Percentiles rank a stretch among this genome's conserved stretches.
Conservation (phyloP, 2,329 filamentous ascomycete genomes). For the Setomelanomma holmii region DNA sequence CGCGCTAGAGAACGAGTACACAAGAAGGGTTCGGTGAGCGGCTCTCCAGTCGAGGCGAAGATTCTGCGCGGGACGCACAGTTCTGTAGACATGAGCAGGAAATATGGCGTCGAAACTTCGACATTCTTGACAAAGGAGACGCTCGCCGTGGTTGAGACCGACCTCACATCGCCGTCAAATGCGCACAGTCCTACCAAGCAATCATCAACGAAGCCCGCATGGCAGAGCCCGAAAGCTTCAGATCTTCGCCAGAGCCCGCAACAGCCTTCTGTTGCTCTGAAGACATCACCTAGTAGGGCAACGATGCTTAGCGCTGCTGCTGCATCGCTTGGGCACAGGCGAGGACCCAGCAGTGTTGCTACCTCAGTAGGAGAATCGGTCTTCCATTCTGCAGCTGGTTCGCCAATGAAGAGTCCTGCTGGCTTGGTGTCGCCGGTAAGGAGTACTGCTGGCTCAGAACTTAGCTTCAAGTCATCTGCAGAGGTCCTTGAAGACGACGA, state of each 20-base stretch:
- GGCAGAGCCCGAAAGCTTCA: constrained; percentile 27
- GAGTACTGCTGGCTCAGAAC: constrained; percentile 25
- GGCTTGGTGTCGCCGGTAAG: constrained; percentile 34
- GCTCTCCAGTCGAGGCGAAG: constrained; percentile 21
- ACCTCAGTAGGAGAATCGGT: constrained; percentile 28
- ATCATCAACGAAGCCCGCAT: constrained; percentile 23
- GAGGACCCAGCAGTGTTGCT: constrained; percentile 22
- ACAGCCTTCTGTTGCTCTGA: constrained; percentile 19
- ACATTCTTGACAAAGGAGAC: constrained; percentile 41
- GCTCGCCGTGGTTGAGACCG: constrained; percentile 25
- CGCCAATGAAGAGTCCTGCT: constrained; percentile 38
- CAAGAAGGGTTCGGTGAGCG: constrained; percentile 20
- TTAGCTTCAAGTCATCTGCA: constrained; percentile 26
- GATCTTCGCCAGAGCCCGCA: constrained; percentile 16
- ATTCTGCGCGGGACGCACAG: constrained; percentile 25
- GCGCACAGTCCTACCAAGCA: constrained; percentile 19
- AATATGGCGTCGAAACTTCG: constrained; percentile 14
- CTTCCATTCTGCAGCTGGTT: constrained; percentile 30
- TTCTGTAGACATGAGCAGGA: constrained; percentile 20
- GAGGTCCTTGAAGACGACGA: constrained; percentile 14
- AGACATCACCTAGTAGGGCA: constrained; percentile 24
- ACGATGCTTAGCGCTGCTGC: constrained; percentile 3
- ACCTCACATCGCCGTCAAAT: constrained; percentile 18
- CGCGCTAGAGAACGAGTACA: constrained; percentile 29
- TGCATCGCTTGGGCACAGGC: constrained; percentile 6